Percentiles rank a stretch among this genome's conserved stretches.
Conservation (phyloP, 306 rosid species). For the Urtica urens region DNA sequence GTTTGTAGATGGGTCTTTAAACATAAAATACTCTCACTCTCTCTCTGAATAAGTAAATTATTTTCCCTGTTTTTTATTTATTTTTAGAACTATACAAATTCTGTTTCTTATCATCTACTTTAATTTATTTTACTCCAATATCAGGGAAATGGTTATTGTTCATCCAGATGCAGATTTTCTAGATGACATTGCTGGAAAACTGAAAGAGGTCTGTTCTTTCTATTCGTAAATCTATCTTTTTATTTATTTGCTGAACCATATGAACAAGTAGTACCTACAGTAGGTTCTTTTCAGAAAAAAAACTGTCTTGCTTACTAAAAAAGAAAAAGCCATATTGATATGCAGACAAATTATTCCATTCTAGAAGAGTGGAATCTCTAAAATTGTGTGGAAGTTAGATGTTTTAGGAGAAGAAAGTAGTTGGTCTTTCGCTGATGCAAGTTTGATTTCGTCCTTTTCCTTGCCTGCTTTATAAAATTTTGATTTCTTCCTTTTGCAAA, state of each 20-base stretch:
- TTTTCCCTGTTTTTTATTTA: not conserved
- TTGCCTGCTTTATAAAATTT: too few species aligned
- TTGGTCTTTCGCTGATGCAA: too few species aligned
- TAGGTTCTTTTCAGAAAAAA: not conserved
- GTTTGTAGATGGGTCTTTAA: too few species aligned
- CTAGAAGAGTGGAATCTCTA: too few species aligned
- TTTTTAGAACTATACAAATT: not conserved
- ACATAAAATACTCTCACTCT: too few species aligned
- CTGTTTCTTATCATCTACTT: not conserved
- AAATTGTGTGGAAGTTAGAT: too few species aligned
- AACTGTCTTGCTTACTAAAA: not conserved
- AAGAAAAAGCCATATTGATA: not conserved
- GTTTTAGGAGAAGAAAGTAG: too few species aligned
- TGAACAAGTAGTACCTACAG: not conserved
- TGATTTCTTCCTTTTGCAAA: too few species aligned
- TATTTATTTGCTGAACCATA: not conserved
- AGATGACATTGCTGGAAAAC: conserved; percentile 77
- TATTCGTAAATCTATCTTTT: not conserved
- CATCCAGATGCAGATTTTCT: conserved; percentile 88
- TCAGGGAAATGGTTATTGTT: conserved; percentile 91
- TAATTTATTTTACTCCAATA: not conserved
- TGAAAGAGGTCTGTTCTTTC: conserved; percentile 56
- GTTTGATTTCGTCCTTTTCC: too few species aligned
- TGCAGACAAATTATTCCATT: too few species aligned
- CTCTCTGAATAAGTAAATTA: too few species aligned